Evolutionary conservation across 768 basidiomycete species (phyloP).

Genomic region (Mycena floridula): DNA sequence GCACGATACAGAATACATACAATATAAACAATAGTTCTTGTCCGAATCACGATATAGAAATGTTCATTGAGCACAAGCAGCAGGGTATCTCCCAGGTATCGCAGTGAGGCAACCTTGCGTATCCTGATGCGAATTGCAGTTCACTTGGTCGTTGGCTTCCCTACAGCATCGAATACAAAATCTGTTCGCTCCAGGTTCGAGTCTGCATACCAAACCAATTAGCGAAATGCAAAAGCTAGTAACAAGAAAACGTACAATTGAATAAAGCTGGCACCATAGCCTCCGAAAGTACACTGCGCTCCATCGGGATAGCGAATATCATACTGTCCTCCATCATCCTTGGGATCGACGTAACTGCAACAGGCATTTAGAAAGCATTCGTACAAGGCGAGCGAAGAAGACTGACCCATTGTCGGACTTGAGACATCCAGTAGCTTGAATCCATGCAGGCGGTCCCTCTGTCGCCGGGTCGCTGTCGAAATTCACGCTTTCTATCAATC

Average conservation of each 20-base stretch:
- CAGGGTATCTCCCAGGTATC: conserved; percentile 41
- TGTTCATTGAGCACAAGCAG: no score
- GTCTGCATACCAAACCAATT: conserved; percentile 19
- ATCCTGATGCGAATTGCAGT: conserved; percentile 49
- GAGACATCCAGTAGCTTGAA: no score
- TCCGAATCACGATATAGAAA: no score
- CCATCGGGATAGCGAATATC: conserved; percentile 46
- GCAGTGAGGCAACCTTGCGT: conserved; percentile 33
- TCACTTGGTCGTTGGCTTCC: conserved; percentile 31
- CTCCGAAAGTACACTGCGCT: conserved; percentile 47
- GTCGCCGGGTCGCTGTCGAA: no score
- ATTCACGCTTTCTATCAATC: no score
- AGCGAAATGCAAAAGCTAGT: not conserved
- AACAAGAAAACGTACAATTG: conserved; percentile 30
- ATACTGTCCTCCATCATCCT: conserved; percentile 43
- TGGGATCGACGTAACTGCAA: conserved; percentile 15
- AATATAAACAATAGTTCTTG: no score
- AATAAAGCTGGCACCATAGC: conserved; percentile 46
- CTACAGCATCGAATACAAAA: conserved; percentile 47
- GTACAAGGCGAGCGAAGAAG: no score
- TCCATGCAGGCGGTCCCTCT: no score
- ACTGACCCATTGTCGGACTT: no score
- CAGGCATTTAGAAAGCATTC: no score
- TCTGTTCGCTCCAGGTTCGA: conserved; percentile 38
- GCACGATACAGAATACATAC: no score